Conservation (phyloP, 73 alveolate species). For the Uronychia binucleata region DNA sequence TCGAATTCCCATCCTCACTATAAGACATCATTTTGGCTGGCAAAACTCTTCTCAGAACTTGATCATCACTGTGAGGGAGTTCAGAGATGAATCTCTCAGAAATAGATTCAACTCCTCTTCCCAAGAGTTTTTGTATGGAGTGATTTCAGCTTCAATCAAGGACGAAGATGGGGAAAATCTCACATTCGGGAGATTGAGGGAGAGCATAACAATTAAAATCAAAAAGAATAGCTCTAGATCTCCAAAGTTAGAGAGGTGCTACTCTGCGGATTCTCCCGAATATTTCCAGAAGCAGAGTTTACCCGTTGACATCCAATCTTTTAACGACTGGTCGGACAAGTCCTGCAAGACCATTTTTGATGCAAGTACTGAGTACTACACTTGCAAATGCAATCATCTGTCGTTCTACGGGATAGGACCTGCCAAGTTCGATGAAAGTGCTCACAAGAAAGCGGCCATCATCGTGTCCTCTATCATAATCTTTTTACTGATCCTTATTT, state of each 20-base stretch:
- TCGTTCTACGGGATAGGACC: background rate
- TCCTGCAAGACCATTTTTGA: background rate
- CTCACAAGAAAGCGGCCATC: background rate
- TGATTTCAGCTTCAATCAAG: too few relatives aligned
- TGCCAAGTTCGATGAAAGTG: background rate
- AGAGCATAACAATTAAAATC: background rate
- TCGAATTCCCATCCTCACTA: background rate
- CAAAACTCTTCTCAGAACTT: background rate
- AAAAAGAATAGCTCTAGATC: background rate
- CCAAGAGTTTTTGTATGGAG: background rate
- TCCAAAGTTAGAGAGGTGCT: background rate
- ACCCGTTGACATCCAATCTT: background rate
- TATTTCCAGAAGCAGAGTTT: background rate
- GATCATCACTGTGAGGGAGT: background rate
- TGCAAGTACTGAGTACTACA: background rate
- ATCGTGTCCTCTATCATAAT: background rate
- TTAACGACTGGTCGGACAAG: background rate
- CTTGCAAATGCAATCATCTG: background rate
- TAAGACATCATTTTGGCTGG: background rate
- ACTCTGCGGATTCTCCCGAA: background rate
- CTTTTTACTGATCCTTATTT: background rate
- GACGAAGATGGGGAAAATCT: background rate
- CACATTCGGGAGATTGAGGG: background rate
- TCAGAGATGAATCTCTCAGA: background rate
- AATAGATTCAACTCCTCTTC: background rate